A percentile compares a stretch with the other conserved stretches of the same genome.
Evolutionary conservation across 2,329 filamentous ascomycete species (phyloP).

Genomic region (Zymoseptoria pseudotritici): DNA sequence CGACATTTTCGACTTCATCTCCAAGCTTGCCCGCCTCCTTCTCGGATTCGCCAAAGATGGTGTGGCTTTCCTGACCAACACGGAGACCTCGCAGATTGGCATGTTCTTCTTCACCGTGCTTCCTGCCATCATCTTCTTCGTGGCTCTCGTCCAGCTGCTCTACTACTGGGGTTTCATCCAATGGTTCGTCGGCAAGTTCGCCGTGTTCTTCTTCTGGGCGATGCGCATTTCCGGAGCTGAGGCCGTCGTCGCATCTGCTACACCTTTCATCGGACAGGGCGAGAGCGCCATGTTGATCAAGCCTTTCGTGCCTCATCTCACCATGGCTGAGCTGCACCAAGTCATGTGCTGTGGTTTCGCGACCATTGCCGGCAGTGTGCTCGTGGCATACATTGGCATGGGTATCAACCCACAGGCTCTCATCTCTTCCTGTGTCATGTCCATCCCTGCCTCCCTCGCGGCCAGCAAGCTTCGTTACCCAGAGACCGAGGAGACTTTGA

Average conservation of each 20-base stretch:
- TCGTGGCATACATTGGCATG: slow-evolving; percentile 78
- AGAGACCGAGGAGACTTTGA: slow-evolving; percentile 78
- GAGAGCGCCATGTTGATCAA: slow-evolving; percentile 89
- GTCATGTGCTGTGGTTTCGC: slow-evolving; percentile 89
- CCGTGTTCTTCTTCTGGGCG: slow-evolving; percentile 83
- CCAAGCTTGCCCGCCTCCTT: slow-evolving; percentile 62
- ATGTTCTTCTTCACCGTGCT: slow-evolving; percentile 75
- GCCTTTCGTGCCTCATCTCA: slow-evolving; percentile 78
- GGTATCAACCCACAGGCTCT: slow-evolving; percentile 79
- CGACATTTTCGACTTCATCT: slow-evolving; percentile 89
- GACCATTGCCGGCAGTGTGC: slow-evolving; percentile 80
- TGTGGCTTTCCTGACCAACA: slow-evolving; percentile 61
- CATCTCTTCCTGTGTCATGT: slow-evolving; percentile 91
- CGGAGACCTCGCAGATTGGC: slow-evolving; percentile 11
- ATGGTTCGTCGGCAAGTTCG: slow-evolving; percentile 85
- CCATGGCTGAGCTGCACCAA: slow-evolving; percentile 81
- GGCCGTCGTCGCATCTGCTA: slow-evolving; percentile 87
- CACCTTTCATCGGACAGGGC: slow-evolving; percentile 89
- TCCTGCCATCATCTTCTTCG: slow-evolving; percentile 95
- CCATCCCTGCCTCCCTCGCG: slow-evolving; percentile 81
- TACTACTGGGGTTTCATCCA: slow-evolving; percentile 76
- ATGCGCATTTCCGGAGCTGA: slow-evolving; percentile 84
- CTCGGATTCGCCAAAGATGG: slow-evolving; percentile 70
- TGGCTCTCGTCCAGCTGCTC: slow-evolving; percentile 78
- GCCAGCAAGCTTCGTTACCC: slow-evolving; percentile 86